Percentiles rank a stretch among this genome's conserved stretches.
phyloP scores from a whole-genome alignment of 306 rosid species.

The barrel medic (Medicago truncatula) region DNA sequence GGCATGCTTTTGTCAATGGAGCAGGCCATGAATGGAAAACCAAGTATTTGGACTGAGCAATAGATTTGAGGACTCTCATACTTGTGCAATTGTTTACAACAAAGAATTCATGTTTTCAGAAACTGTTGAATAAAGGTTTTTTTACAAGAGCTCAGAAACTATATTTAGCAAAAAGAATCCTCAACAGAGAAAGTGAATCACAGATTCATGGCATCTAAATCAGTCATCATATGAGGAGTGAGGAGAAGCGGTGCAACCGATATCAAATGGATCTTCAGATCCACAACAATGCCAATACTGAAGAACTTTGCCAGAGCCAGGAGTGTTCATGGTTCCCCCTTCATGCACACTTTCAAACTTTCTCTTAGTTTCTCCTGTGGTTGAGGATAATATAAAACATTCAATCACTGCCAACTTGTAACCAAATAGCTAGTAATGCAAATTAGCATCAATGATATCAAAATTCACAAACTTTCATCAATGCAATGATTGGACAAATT shows the following conservation, averaged over 20 bases:
- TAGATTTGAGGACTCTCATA: not conserved
- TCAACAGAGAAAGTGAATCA: slow-evolving; percentile 33
- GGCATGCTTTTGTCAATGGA: not conserved
- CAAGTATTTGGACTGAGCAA: not conserved
- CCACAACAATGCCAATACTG: slow-evolving; percentile 99
- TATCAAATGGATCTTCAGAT: slow-evolving; percentile 85
- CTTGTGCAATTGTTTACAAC: not conserved
- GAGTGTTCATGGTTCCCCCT: slow-evolving; percentile 89
- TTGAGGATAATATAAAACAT: slow-evolving; percentile 15
- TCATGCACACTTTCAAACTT: slow-evolving; percentile 90
- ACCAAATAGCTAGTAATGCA: not conserved
- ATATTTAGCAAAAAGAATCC: slow-evolving; percentile 27
- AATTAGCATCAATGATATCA: slow-evolving; percentile 13
- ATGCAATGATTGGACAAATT: slow-evolving; percentile 25
- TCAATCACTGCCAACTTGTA: slow-evolving; percentile 38
- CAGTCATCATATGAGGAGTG: slow-evolving; percentile 83
- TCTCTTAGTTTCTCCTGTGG: slow-evolving; percentile 89
- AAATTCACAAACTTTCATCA: slow-evolving; percentile 27
- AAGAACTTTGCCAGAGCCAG: slow-evolving; percentile 79
- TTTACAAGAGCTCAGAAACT: slow-evolving; percentile 24
- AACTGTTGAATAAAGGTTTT: slow-evolving; percentile 19
- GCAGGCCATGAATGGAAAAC: not conserved
- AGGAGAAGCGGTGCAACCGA: slow-evolving; percentile 83
- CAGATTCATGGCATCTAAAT: slow-evolving; percentile 30
- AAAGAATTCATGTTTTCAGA: not conserved